Conservation (phyloP, 2,329 filamentous ascomycete genomes). For the Cylindrodendrum hubeiense region DNA sequence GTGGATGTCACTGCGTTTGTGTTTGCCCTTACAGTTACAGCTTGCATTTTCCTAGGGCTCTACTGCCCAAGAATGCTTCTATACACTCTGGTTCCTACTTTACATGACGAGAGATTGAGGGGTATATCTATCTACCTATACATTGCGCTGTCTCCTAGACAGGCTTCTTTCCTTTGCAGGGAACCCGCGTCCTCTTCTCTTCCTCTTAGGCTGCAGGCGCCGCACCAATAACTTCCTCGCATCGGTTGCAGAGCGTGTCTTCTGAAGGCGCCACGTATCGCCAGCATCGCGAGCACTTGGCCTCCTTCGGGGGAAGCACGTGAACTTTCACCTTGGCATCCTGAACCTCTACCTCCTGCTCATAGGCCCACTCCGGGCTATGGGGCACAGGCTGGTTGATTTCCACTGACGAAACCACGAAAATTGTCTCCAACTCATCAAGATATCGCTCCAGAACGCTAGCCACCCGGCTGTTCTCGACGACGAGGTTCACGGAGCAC, state of each 20-base stretch:
- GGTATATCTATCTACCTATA: constrained; percentile 13
- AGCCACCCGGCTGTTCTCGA: constrained; percentile 53
- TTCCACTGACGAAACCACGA: constrained; percentile 76
- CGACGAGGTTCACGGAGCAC: constrained; percentile 72
- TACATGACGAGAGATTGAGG: constrained; percentile 15
- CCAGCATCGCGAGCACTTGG: constrained; percentile 93
- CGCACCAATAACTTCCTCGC: constrained; percentile 71
- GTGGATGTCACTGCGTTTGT: neutral
- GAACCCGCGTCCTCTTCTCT: constrained; percentile 3
- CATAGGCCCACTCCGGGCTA: constrained; percentile 55
- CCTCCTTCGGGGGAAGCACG: constrained; percentile 62
- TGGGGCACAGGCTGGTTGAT: constrained; percentile 53
- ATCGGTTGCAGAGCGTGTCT: constrained; percentile 78
- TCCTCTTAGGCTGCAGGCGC: constrained; percentile 24
- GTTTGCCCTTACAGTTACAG: too few relatives aligned
- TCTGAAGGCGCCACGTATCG: constrained; percentile 79
- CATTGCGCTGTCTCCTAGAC: neutral
- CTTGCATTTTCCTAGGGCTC: neutral
- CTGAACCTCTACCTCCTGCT: constrained; percentile 56
- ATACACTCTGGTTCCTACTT: neutral
- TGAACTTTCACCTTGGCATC: constrained; percentile 54
- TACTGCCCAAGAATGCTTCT: neutral
- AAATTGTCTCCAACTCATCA: constrained; percentile 71
- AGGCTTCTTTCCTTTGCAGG: constrained; percentile 2
- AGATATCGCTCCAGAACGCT: constrained; percentile 54